phyloP scores from a whole-genome alignment of 2,329 filamentous ascomycete species.

The Akanthomyces uredinophilus region DNA sequence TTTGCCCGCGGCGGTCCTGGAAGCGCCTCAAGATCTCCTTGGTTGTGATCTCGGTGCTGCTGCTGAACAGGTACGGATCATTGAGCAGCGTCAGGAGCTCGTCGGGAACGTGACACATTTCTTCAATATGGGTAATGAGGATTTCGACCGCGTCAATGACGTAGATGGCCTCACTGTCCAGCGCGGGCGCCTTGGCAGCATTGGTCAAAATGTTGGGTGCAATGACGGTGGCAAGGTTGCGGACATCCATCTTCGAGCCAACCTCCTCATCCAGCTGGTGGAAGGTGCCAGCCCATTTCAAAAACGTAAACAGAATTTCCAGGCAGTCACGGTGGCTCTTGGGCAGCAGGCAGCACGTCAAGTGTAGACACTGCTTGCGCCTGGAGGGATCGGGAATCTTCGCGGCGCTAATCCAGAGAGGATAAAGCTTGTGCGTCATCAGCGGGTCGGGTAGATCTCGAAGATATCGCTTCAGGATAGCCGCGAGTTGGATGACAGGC shows the following conservation, averaged over 20 bases:
- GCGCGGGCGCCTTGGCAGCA: slow-evolving; percentile 56
- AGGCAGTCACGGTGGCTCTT: slow-evolving; percentile 90
- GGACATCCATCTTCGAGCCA: slow-evolving; percentile 97
- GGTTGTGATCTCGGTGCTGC: slow-evolving; percentile 80
- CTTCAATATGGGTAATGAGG: slow-evolving; percentile 87
- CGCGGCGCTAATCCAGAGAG: slow-evolving; percentile 82
- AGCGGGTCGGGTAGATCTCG: slow-evolving; percentile 91
- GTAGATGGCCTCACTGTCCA: slow-evolving; percentile 84
- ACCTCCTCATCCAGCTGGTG: slow-evolving; percentile 95
- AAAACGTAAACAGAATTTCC: slow-evolving; percentile 91
- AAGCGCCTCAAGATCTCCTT: slow-evolving; percentile 96
- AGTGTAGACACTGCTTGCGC: slow-evolving; percentile 77
- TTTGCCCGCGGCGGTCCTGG: slow-evolving; percentile 63
- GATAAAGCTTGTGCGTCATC: slow-evolving; percentile 90
- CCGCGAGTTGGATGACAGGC: slow-evolving; percentile 88
- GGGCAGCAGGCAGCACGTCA: slow-evolving; percentile 87
- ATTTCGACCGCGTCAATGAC: slow-evolving; percentile 90
- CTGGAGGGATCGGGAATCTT: slow-evolving; percentile 79
- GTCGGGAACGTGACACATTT: slow-evolving; percentile 95
- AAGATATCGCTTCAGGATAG: slow-evolving; percentile 90
- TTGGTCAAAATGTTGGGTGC: slow-evolving; percentile 90
- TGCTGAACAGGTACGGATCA: slow-evolving; percentile 77
- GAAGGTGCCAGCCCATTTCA: slow-evolving; percentile 97
- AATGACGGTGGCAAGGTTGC: slow-evolving; percentile 95
- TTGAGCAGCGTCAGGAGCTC: slow-evolving; percentile 82